Base-by-base conservation (phyloP, 2,329 filamentous ascomycete species). In the Aspergillus viridinutans region DNA sequence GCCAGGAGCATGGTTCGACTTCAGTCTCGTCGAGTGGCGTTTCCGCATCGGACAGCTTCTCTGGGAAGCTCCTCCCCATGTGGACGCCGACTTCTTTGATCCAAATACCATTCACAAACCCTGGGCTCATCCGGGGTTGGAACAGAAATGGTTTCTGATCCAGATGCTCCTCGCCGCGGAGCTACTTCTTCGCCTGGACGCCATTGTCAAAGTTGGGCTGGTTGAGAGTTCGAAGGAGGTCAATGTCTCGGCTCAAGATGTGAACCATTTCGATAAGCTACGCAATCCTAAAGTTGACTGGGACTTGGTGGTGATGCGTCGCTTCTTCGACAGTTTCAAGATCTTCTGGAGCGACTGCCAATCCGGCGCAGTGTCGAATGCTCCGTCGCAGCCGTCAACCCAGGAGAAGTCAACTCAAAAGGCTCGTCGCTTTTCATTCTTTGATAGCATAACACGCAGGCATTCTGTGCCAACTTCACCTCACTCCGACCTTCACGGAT, bases 81-180 rank as follows among this genome's bases (percentile, higher is more conserved):
- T 58, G 5, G 72, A 74, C 28, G 73, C 71, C 0, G 73, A 75
- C 53, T 70, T 63, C 40, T 38, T 69, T 9, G 62, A 67, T 17
- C 45, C 53, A 7, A 54, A 50, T 29, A 49, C 48, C 32, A 58
- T 50, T 5, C 53, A 61, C 4, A 65, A 69, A 25, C 52, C 65
- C 7, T 69, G 72, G 61, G 51, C 61, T 20, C 64, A 68, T 38
- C 57, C 65, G 5, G 62, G 64, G 1, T 62, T 73, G 26, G 80
- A 83, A 58, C 75, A 81, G 50, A 81, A 83, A 53, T 78, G 83
- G 67, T 63, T 84, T 20, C 66, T 85, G 4, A 68, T 85, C 2
- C 83, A 85, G 60, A 73, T 85, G 51, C 73, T 80, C 9, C 69
- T 85, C 8, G 74, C 82, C 1, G 80, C 79, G 7, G 83, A 85